Evolutionary conservation across 345 rosid species (phyloP), one percentile per base, ranked within the genome.

Genomic region (Sisymbrium irio): DNA sequence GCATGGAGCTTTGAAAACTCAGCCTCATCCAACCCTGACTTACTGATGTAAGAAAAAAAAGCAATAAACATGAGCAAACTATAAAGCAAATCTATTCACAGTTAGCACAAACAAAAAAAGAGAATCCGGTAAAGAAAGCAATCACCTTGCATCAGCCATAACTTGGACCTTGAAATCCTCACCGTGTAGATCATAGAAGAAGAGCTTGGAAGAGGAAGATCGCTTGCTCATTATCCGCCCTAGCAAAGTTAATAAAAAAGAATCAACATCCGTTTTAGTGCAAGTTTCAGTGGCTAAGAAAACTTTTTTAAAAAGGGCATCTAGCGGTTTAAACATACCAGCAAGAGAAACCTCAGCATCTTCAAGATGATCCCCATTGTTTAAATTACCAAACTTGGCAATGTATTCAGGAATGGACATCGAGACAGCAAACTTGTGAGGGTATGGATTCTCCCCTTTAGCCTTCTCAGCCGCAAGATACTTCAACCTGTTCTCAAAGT

Each of bases 171-270:
- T 96, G 39, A 75, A 81, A 69, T 89, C 95, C 32, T 64, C 77
- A 56, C 85, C 85, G 10, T 90, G 96, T 69, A 96, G 66, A 81
- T 96, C 98, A 75, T 92, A 96, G 65, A 96, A 96, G 77, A 90
- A 84, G 40, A 96, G 87, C 85, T 92, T 96, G 25, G 97, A 82
- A 35, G 96, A 85, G 25, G 98, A 90, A 71, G 98, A 71, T 20
- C 98, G 65, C 78, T 96, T 96, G 87, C 81, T 90, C 98, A 90
- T 96, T 49, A 92, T 89, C 73, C 99, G 78, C 35, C 99, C 99
- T 96, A 62, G 33, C 47, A 81, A 62, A 61, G 6, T 40, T 47
- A 0, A 6, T 5, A n/a, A 67, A 5, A 42, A 33, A 44, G 70
- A 62, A 71, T 9, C 10, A 61, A 53, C 14, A 67, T 50, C 9